Percentiles rank a stretch among this genome's conserved stretches.
Evolutionary conservation across 805 yeast species (phyloP).

Genomic region (Priceomyces castillae): DNA sequence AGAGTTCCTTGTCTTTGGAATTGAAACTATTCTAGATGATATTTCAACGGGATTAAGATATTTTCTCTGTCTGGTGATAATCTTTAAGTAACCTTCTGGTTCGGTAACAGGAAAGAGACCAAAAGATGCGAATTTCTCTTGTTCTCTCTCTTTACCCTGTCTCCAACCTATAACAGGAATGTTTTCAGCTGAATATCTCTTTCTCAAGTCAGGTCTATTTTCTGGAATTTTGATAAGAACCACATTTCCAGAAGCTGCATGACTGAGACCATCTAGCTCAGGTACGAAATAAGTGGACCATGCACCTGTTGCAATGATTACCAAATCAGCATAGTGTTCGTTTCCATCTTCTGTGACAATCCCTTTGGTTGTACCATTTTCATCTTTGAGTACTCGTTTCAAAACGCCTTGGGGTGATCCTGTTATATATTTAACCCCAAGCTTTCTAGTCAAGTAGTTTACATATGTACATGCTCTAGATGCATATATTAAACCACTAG

Average conservation of each 20-base stretch:
- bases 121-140: slow-evolving; percentile 24
- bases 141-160: slow-evolving; percentile 19
- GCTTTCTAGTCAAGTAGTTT: slow-evolving; percentile 18
- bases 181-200: slow-evolving; percentile 28
- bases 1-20: slow-evolving; percentile 18
- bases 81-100: slow-evolving; percentile 35
- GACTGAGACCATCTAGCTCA: slow-evolving; percentile 33
- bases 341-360: slow-evolving; percentile 24
- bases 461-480: slow-evolving; percentile 31
- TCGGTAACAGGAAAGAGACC: slow-evolving; percentile 33
- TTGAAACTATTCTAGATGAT: slow-evolving; percentile 18
- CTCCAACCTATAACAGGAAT: slow-evolving; percentile 38
- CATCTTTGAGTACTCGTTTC: slow-evolving; percentile 15
- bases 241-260: slow-evolving; percentile 38
- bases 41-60: slow-evolving; percentile 27
- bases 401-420: slow-evolving; percentile 24
- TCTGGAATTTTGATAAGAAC: slow-evolving; percentile 33
- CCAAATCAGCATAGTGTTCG: slow-evolving; percentile 19
- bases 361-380: slow-evolving; percentile 11
- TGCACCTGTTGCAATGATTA: slow-evolving; percentile 27
- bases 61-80: slow-evolving; percentile 34
- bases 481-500: slow-evolving; percentile 34
- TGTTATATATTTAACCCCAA: slow-evolving; percentile 33
- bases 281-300: slow-evolving; percentile 29
- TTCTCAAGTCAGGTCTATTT: slow-evolving; percentile 21